phyloP scores from a whole-genome alignment of 73 alveolate species.

The Paramecium primaurelia region DNA sequence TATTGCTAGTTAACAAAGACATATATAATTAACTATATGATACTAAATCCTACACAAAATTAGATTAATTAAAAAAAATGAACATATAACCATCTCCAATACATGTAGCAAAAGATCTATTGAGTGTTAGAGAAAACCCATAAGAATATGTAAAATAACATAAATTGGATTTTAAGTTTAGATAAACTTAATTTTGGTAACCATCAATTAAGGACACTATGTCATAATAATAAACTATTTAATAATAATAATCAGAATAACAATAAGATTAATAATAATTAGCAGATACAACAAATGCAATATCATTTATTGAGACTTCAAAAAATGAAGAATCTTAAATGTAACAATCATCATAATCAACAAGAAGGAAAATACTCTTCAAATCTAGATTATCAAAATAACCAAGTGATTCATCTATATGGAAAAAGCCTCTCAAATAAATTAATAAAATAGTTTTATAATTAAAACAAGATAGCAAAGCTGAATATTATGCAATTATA shows the following conservation, averaged over 20 bases:
- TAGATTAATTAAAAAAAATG: background rate
- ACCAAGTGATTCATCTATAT: background rate
- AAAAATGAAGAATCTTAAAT: background rate
- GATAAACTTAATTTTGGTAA: background rate
- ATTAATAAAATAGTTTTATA: background rate
- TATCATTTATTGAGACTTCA: background rate
- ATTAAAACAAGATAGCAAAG: background rate
- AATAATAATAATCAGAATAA: background rate
- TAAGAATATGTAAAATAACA: background rate
- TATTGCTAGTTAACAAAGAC: background rate
- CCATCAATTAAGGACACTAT: background rate
- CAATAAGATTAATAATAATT: background rate
- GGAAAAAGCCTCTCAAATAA: background rate
- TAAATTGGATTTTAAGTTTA: background rate
- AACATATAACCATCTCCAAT: background rate
- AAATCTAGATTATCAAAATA: background rate
- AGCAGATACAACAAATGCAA: background rate
- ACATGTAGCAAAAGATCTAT: background rate
- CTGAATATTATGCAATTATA: background rate
- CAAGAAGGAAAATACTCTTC: background rate
- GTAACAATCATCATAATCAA: background rate
- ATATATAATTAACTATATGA: background rate
- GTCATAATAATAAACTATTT: background rate
- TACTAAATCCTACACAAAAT: background rate
- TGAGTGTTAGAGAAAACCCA: background rate